Evolutionary conservation across 768 basidiomycete genomes (phyloP).

Genomic region (Lentinula sp.): DNA sequence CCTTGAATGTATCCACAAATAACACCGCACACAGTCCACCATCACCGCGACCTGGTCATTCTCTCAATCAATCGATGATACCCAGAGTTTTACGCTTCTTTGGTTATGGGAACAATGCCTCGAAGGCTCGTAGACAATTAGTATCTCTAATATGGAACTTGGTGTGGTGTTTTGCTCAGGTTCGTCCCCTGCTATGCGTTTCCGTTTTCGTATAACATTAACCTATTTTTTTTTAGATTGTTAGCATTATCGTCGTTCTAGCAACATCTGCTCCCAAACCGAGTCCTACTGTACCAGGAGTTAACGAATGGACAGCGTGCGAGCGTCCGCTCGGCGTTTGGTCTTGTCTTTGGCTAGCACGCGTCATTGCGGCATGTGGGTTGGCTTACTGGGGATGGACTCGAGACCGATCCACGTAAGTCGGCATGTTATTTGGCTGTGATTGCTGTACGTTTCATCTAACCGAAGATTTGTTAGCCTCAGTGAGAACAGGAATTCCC

Average conservation of each 20-base stretch:
- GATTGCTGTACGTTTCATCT: slow-evolving; percentile 4
- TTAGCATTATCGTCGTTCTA: slow-evolving; percentile 44
- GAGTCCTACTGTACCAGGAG: slow-evolving; percentile 33
- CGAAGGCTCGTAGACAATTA: slow-evolving; percentile 44
- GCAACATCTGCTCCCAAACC: slow-evolving; percentile 37
- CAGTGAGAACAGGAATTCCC: background rate
- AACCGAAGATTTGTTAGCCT: background rate
- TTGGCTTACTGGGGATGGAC: slow-evolving; percentile 55
- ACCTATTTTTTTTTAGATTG: slow-evolving; percentile 33
- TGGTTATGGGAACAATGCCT: slow-evolving; percentile 49
- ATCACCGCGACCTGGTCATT: slow-evolving; percentile 10
- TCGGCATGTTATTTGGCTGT: background rate
- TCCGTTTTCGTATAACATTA: slow-evolving; percentile 11
- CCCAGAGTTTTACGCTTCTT: slow-evolving; percentile 31
- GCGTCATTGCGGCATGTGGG: slow-evolving; percentile 40
- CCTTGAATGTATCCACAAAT: background rate
- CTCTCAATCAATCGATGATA: slow-evolving; percentile 16
- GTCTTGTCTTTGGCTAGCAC: slow-evolving; percentile 59
- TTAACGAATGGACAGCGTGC: slow-evolving; percentile 59
- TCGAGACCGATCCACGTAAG: slow-evolving; percentile 26
- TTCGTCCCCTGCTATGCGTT: slow-evolving; percentile 17
- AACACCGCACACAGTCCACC: background rate
- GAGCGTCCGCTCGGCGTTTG: slow-evolving; percentile 60
- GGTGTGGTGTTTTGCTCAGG: slow-evolving; percentile 48
- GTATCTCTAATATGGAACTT: slow-evolving; percentile 48